These are phyloP conservation scores for Colletotrichum incanum DNA, from an alignment of 2,329 filamentous ascomycete species.

Conservation along the genomic window DNA sequence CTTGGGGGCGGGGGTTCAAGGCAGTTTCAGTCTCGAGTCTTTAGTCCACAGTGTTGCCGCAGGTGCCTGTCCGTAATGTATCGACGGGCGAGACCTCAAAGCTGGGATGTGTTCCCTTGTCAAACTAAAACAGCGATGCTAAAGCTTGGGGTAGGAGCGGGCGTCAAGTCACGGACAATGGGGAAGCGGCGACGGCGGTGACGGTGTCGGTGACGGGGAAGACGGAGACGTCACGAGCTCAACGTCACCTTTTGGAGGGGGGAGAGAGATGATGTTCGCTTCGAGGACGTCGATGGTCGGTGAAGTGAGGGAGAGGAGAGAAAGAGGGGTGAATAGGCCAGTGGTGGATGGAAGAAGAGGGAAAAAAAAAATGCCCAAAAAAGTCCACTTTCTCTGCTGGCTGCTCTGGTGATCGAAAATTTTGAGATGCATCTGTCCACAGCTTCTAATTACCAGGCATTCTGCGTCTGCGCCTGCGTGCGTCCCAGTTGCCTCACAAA, in stretches of 20 bases:
- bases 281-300: background rate
- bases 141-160: slow-evolving; percentile 22
- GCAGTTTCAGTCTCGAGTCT: slow-evolving; percentile 5
- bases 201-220: slow-evolving; percentile 15
- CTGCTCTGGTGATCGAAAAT: slow-evolving; percentile 33
- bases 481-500: slow-evolving; percentile 21
- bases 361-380: slow-evolving; percentile 15
- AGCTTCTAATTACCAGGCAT: slow-evolving; percentile 12
- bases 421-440: slow-evolving; percentile 39
- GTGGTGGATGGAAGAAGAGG: background rate
- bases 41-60: slow-evolving; percentile 29
- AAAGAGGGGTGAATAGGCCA: slow-evolving; percentile 12
- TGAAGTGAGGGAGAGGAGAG: background rate
- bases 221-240: slow-evolving; percentile 24
- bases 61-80: slow-evolving; percentile 32
- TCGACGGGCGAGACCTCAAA: slow-evolving; percentile 18
- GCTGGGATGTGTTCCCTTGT: slow-evolving; percentile 26
- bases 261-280: background rate
- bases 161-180: slow-evolving; percentile 26
- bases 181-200: background rate
- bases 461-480: slow-evolving; percentile 12
- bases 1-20: slow-evolving; percentile 3
- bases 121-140: slow-evolving; percentile 27
- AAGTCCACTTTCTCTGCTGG: slow-evolving; percentile 30
- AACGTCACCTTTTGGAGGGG: slow-evolving; percentile 4